Base-by-base conservation (phyloP, 2,329 filamentous ascomycete species). In the Camptophora hylomeconis region DNA sequence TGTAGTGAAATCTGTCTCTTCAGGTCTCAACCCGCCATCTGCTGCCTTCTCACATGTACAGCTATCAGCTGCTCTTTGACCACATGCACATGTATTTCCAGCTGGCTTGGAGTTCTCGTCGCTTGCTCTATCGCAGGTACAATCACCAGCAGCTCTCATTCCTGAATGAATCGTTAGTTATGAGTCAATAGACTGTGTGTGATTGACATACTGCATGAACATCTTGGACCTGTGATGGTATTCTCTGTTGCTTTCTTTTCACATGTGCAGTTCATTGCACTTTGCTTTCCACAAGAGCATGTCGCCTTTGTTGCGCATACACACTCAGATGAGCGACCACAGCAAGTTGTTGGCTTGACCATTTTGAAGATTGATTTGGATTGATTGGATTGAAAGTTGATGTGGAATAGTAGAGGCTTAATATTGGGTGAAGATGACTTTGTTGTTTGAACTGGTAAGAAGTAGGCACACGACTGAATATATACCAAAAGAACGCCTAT, bases 201-300 rank as follows among this genome's bases (percentile, higher is more conserved):
- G 21, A 22, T 29, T 30, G 25, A 62, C 62, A 40, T 60, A 68
- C 82, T 72, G 65, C 84, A 92, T 24, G 80, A 84, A 67, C 83
- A 93, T 45, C 81, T 68, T 20, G 80, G 67, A 5, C 82, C 82
- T 5, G 63, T 54, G 32, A 81, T 52, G 21, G 60, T 59, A 65
- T 94, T 94, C 66, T 94, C 86, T 10, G 63, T 57, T 3, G 66
- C 40, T 3, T 84, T 69, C 56, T 82, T 86, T 47, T 72, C 72
- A 62, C 87, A 94, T 38, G 65, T 79, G 71, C 87, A 95, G 53
- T 86, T 67, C 26, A 93, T 72, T 27, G 87, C 87, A 3, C 75
- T 72, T 52, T 89, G 70, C 64, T 93, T 75, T 50, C 87, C 87
- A 54, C 87, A 95, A 10, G 82, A 92, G 72, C 84, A 93, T 37